Evolutionary conservation across 768 basidiomycete species (phyloP).

Genomic region (Amanita muscaria): DNA sequence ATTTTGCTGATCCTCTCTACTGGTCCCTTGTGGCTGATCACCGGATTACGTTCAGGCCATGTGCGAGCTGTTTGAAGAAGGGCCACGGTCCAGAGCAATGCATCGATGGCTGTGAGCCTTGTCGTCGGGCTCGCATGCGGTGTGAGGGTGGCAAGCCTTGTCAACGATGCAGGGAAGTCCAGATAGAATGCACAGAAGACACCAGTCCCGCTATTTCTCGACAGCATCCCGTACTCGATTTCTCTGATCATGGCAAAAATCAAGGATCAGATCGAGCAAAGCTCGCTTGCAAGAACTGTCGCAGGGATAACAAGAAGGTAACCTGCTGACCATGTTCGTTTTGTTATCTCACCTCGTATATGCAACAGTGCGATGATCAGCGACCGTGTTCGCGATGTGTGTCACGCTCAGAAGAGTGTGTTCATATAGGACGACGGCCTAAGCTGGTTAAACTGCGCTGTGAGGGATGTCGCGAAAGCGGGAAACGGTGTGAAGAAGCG

Average conservation of each 20-base stretch:
- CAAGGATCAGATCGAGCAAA: conserved; percentile 41
- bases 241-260: conserved; percentile 16
- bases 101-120: conserved; percentile 52
- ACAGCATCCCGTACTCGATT: conserved; percentile 17
- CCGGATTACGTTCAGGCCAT: conserved; percentile 35
- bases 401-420: conserved; percentile 42
- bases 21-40: conserved; percentile 3
- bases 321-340: background rate
- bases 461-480: conserved; percentile 45
- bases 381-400: conserved; percentile 56
- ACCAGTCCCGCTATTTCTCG: conserved; percentile 16
- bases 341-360: conserved; percentile 6
- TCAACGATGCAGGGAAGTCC: conserved; percentile 41
- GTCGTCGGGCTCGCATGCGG: conserved; percentile 47
- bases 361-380: conserved; percentile 48
- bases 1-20: conserved; percentile 11
- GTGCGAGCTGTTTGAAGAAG: conserved; percentile 47
- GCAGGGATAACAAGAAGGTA: conserved; percentile 61
- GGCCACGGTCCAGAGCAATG: conserved; percentile 44
- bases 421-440: conserved; percentile 46
- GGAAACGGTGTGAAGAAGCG: conserved; percentile 51
- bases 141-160: conserved; percentile 45
- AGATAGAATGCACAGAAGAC: conserved; percentile 44
- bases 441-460: conserved; percentile 54
- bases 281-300: conserved; percentile 50